Conservation (phyloP, 1,139 yeast species). For the Magnusiomyces sp. region DNA sequence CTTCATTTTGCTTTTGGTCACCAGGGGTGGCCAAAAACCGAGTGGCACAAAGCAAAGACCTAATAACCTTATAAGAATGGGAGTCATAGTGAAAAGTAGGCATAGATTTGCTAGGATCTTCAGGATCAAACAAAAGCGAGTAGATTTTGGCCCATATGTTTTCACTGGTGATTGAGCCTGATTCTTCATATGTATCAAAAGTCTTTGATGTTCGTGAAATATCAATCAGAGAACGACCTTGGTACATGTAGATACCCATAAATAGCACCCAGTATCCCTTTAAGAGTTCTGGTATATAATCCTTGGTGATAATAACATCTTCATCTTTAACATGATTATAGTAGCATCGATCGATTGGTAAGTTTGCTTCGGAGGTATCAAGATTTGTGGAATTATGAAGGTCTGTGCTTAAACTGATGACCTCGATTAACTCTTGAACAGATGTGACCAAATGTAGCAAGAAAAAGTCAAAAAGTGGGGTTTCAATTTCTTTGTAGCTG, state of each 20-base stretch:
- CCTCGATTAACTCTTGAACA: slow-evolving; percentile 25
- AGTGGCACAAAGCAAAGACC: background rate
- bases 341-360: background rate
- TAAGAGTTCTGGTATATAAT: slow-evolving; percentile 10
- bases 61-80: background rate
- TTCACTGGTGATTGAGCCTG: slow-evolving; percentile 1
- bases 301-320: background rate
- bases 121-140: slow-evolving; percentile 2
- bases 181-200: background rate
- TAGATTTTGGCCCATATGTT: slow-evolving; percentile 8
- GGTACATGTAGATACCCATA: slow-evolving; percentile 20
- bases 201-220: slow-evolving; percentile 14
- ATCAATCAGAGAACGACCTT: slow-evolving; percentile 21
- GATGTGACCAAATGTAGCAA: slow-evolving; percentile 28
- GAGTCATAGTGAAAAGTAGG: background rate
- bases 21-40: background rate
- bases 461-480: slow-evolving; percentile 25
- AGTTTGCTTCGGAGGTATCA: background rate
- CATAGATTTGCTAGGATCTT: background rate
- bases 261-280: slow-evolving; percentile 19
- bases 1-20: background rate
- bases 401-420: slow-evolving; percentile 14
- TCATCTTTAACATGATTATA: background rate
- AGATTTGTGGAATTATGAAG: slow-evolving; percentile 4
- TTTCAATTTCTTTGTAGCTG: slow-evolving; percentile 13